Evolutionary conservation across 257 asterid species (phyloP), one percentile per base, ranked within the genome.

Genomic region (Dorcoceras hygrometricum): DNA sequence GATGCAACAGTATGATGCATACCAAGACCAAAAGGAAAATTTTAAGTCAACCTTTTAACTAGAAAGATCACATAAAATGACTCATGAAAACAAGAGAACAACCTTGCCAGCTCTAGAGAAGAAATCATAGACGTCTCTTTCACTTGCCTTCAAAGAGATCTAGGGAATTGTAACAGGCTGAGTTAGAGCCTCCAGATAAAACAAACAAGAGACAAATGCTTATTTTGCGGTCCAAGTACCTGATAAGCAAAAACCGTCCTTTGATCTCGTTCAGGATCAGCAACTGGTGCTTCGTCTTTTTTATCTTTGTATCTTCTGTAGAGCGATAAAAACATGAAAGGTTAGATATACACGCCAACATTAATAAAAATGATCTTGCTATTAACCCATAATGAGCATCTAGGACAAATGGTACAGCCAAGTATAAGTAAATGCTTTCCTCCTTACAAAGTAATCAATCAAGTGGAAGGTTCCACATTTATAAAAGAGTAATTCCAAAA

Each of bases 31-130:
- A 57, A 63, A 55, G 62, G 23, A 25, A n/a, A n/a, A 63, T 56
- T 23, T 24, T 55, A 69, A 68, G 56, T 43, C 50, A 54, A 64
- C 55, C 23, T 34, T 56, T 1, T 55, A 48, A n/a, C 16, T n/a
- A 69, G 57, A 58, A 65, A 39, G 25, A 74, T 27, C 8, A 56
- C 28, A 57, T 36, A 65, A 50, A 72, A 66, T 25, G 7, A 34
- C 12, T 31, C n/a, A 57, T 59, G 26, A 59, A 67, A 65, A 46
- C 46, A 73, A 53, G 53, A 58, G 53, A 58, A 59, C 57, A 66
- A 87, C 95, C 95, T 85, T 87, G 75, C 95, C 95, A 67, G 83
- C 95, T 68, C 75, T 78, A 9, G 90, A 81, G 85, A 87, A 85
- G 78, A 87, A 87, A 62, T 83, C 92, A 16, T 81, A 85, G 59